Evolutionary conservation across 2,329 filamentous ascomycete species (phyloP).

Genomic region (Zalaria sp.): DNA sequence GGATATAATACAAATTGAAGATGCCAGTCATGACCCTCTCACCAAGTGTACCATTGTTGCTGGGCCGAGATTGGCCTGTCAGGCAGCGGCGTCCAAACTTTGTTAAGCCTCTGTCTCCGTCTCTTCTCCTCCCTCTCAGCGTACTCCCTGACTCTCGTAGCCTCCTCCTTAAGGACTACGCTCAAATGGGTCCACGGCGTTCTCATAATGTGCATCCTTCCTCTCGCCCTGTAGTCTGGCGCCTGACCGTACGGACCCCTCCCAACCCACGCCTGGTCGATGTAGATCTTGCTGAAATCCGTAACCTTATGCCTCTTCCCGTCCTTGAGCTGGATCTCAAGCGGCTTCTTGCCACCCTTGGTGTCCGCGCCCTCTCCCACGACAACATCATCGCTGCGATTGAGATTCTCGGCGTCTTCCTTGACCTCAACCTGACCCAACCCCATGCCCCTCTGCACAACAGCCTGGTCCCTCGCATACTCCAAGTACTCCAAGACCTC

Average conservation of each 20-base stretch:
- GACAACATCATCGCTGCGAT: slow-evolving; percentile 1
- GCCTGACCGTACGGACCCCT: slow-evolving; percentile 50
- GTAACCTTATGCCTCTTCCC: slow-evolving; percentile 56
- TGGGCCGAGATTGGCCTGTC: slow-evolving; percentile 74
- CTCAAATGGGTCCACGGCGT: slow-evolving; percentile 63
- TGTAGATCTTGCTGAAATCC: slow-evolving; percentile 72
- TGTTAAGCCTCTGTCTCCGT: slow-evolving; percentile 56
- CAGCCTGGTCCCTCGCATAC: slow-evolving; percentile 65
- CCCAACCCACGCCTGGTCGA: slow-evolving; percentile 87
- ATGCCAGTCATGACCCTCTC: slow-evolving; percentile 14
- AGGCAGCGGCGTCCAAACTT: slow-evolving; percentile 77
- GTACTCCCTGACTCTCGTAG: slow-evolving; percentile 68
- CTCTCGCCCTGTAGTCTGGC: slow-evolving; percentile 62
- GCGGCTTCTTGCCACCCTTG: slow-evolving; percentile 16
- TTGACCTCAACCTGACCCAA: slow-evolving; percentile 28
- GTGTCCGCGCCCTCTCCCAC: slow-evolving; percentile 8
- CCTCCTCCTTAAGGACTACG: slow-evolving; percentile 83
- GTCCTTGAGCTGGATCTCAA: slow-evolving; percentile 58
- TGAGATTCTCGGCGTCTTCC: slow-evolving; percentile 1
- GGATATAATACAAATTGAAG: not conserved
- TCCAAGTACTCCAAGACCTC: slow-evolving; percentile 71
- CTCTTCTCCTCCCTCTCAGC: slow-evolving; percentile 66
- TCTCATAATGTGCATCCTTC: slow-evolving; percentile 51
- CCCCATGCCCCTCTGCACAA: slow-evolving; percentile 76
- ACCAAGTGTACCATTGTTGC: slow-evolving; percentile 88